A percentile compares a stretch with the other conserved stretches of the same genome.
Conservation (phyloP, 371 early-diverging fungal genomes). For the Lichtheimia ornata region DNA sequence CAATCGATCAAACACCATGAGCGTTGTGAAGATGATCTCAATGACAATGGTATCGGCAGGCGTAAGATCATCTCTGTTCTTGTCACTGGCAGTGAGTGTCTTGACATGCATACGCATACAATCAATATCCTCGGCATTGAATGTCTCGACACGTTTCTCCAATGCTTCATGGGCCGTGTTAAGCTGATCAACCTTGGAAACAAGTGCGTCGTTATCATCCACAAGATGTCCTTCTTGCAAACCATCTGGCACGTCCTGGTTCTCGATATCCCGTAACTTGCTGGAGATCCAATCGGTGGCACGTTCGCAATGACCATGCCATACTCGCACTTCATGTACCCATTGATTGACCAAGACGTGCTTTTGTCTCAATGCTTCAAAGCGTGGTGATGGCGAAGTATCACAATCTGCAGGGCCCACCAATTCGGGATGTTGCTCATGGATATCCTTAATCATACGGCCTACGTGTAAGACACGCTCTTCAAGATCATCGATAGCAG, state of each 20-base stretch:
- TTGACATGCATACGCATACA: constrained; percentile 52
- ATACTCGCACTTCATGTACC: constrained; percentile 54
- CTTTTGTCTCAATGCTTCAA: constrained; percentile 27
- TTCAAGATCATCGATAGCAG: constrained; percentile 39
- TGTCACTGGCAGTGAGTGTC: constrained; percentile 37
- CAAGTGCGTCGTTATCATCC: constrained; percentile 15
- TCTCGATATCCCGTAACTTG: too few species aligned
- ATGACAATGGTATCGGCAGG: constrained; percentile 61
- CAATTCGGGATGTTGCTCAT: constrained; percentile 8
- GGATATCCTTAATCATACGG: constrained; percentile 16
- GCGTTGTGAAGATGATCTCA: constrained; percentile 52
- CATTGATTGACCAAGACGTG: constrained; percentile 36
- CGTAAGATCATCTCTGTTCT: constrained; percentile 34
- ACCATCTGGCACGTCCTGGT: too few species aligned
- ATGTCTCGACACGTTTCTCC: constrained; percentile 32
- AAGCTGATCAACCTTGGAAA: constrained; percentile 24
- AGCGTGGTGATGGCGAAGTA: background rate
- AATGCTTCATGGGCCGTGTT: constrained; percentile 28
- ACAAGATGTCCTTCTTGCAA: too few species aligned
- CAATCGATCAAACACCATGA: constrained; percentile 46
- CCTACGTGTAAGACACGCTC: constrained; percentile 23
- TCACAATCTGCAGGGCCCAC: background rate
- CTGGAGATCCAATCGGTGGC: too few species aligned
- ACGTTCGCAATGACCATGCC: constrained; percentile 51
- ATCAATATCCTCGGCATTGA: constrained; percentile 51